Conservation (phyloP, 2,329 filamentous ascomycete species). For the Ophiostoma ulmi region DNA sequence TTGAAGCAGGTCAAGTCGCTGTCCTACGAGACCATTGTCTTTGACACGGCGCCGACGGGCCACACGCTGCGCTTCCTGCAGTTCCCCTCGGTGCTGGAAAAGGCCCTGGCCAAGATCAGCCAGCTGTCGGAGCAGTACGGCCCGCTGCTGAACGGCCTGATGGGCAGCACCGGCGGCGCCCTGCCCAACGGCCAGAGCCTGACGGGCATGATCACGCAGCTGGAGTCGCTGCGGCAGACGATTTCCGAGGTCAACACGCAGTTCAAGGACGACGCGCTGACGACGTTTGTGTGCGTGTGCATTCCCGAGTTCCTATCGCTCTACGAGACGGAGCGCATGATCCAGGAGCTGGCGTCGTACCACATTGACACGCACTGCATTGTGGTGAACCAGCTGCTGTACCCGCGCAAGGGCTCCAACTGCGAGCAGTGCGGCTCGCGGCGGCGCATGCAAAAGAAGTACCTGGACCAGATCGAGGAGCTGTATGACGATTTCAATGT, state of each 20-base stretch:
- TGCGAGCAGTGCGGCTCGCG: conserved; percentile 95
- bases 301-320: conserved; percentile 95
- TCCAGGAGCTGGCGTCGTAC: conserved; percentile 91
- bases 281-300: conserved; percentile 96
- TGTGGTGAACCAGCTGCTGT: conserved; percentile 95
- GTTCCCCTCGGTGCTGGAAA: conserved; percentile 96
- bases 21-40: conserved; percentile 98
- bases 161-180: conserved; percentile 63
- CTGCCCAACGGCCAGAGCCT: conserved; percentile 91
- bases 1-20: conserved; percentile 98
- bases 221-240: conserved; percentile 86
- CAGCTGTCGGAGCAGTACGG: conserved; percentile 93
- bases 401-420: conserved; percentile 75
- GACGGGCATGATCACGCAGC: conserved; percentile 86
- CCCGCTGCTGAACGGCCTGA: conserved; percentile 87
- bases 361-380: conserved; percentile 95
- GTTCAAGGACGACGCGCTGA: conserved; percentile 94
- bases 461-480: conserved; percentile 97
- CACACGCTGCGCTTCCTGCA: conserved; percentile 98
- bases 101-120: conserved; percentile 94
- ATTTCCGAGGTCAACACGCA: conserved; percentile 95
- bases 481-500: conserved; percentile 99
- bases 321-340: conserved; percentile 99
- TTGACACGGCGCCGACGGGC: conserved; percentile 95
- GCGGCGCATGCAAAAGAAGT: conserved; percentile 99